Evolutionary conservation across 192 early-diverging fungal species (phyloP), one percentile per base, ranked within the genome.

Genomic region (Entomortierella chlamydospora): DNA sequence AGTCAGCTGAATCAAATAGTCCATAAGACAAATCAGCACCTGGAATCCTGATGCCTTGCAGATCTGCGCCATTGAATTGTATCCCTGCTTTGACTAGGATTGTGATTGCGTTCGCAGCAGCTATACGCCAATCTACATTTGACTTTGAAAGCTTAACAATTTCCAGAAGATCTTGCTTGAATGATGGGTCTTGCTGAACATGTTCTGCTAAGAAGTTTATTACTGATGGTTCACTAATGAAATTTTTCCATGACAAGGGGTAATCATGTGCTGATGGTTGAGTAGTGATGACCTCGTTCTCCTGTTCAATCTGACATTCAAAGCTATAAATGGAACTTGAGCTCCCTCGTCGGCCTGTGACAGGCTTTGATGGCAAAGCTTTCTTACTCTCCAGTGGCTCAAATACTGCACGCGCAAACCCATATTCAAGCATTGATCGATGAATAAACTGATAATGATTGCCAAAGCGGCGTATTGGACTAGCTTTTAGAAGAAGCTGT

Each of bases 391-490:
- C 47, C 23, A 25, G 66, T 10, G 66, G 66, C 22, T 68, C 66
- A 51, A 69, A 69, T 13, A 69, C 57, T 51, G 67, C 43, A 2
- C 67, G 57, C 1, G 49, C 47, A 0, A 69, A 15, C 0, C 42
- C 12, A 31, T 69, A 69, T 41, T 69, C 67, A 2, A 69, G 49
- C 1, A 69, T 9, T 0, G 67, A 69, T 23, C 22, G 13, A 51
- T 69, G 67, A 20, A 69, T 50, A n/a, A 69, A 69, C 9, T 49
- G 57, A 34, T 41, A 69, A 6, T 60, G 57, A 22, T 29, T 69
- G 6, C 67, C 67, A 13, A 1, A 52, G 45, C 57, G 67, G 17
- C n/a, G 52, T 0, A 69, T 6, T 1, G 67, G 67, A 39, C 47
- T 37, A 6, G 67, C 56, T 20, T 26, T 26, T 3, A 2, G 52